phyloP scores from a whole-genome alignment of 2,329 filamentous ascomycete genomes.

The Leptographium lundbergii region DNA sequence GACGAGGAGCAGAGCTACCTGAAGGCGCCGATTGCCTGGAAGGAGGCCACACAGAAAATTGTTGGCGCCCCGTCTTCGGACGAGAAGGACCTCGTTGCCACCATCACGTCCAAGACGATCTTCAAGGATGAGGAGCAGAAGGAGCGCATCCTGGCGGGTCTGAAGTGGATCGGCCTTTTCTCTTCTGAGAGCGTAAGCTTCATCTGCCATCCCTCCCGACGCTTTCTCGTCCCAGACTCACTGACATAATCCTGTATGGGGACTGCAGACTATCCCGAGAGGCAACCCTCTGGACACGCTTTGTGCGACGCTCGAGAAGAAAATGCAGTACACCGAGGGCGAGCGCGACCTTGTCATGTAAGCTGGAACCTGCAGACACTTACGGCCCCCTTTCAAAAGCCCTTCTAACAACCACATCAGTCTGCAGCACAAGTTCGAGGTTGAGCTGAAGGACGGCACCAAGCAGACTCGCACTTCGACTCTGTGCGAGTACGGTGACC shows the following conservation, averaged over 20 bases:
- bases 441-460: conserved; percentile 69
- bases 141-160: conserved; percentile 47
- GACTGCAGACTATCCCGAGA: conserved; percentile 46
- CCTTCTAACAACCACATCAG: conserved; percentile 18
- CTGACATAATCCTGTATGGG: background rate
- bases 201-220: background rate
- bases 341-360: conserved; percentile 72
- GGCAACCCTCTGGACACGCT: conserved; percentile 84
- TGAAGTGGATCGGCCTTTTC: conserved; percentile 57
- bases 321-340: conserved; percentile 74
- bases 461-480: conserved; percentile 70
- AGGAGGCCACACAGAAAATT: conserved; percentile 69
- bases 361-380: background rate
- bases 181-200: conserved; percentile 50
- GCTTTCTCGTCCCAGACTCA: background rate
- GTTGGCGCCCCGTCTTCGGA: conserved; percentile 53
- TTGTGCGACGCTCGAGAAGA: conserved; percentile 76
- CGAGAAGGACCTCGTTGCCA: conserved; percentile 57
- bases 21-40: conserved; percentile 62
- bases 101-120: conserved; percentile 62
- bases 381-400: too few species aligned
- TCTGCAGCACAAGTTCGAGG: conserved; percentile 72
- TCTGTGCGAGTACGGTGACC: conserved; percentile 63
- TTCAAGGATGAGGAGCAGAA: conserved; percentile 60
- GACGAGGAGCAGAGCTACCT: conserved; percentile 56